A percentile compares a stretch with the other conserved stretches of the same genome.
Conservation (phyloP, 2,329 filamentous ascomycete genomes). For the Penicillium frequentans region DNA sequence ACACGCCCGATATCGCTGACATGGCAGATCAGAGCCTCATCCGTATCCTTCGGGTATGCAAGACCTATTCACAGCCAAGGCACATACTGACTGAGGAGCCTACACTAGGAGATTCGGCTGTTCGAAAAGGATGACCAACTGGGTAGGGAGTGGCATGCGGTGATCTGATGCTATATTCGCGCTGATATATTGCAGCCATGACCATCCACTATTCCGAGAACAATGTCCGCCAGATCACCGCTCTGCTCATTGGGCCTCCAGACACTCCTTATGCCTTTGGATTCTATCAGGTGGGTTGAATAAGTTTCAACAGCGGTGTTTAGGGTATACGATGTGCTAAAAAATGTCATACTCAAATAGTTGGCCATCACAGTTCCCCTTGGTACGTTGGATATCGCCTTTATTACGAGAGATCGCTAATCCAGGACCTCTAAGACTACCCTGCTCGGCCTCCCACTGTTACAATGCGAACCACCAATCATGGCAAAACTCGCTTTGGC, state of each 20-base stretch:
- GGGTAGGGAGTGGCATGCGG: not conserved
- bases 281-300: constrained; percentile 77
- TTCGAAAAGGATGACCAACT: constrained; percentile 8
- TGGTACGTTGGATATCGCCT: constrained; percentile 51
- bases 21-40: not conserved
- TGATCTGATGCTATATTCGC: not conserved
- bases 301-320: no score
- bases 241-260: constrained; percentile 86
- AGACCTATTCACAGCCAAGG: not conserved
- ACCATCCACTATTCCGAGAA: constrained; percentile 84
- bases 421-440: constrained; percentile 63
- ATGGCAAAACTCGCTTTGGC: constrained; percentile 87
- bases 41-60: not conserved
- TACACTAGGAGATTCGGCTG: not conserved
- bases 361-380: constrained; percentile 75
- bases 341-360: constrained; percentile 42
- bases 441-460: constrained; percentile 65
- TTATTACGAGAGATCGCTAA: not conserved
- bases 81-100: not conserved
- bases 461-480: constrained; percentile 78
- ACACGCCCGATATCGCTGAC: not conserved
- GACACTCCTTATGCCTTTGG: constrained; percentile 97
- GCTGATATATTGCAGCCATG: constrained; percentile 61
- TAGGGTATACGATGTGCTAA: not conserved
- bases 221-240: constrained; percentile 84